These are phyloP conservation scores for Skeletonema menzelii DNA, from an alignment of 108 stramenopile species.

Conservation along the genomic window DNA sequence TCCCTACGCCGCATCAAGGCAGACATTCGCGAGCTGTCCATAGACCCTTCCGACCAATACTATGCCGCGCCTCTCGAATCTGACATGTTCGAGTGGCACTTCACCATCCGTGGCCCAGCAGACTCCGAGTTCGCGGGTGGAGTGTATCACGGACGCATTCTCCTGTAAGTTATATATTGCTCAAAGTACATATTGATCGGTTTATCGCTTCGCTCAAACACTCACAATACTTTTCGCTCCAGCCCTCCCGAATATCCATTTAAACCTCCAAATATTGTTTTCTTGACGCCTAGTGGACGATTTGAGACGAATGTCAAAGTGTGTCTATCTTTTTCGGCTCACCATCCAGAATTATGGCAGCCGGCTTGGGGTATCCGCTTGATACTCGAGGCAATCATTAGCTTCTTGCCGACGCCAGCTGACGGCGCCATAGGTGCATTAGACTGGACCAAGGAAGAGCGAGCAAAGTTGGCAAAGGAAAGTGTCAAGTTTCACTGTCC, in stretches of 20 bases:
- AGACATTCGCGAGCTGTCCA: conserved; percentile 93
- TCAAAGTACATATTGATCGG: too few species aligned
- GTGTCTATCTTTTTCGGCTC: conserved; percentile 93
- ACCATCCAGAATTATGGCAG: conserved; percentile 98
- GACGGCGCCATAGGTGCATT: conserved; percentile 97
- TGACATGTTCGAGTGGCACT: conserved; percentile 94
- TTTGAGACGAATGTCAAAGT: conserved; percentile 95
- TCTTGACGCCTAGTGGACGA: conserved; percentile 94
- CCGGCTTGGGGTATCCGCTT: conserved; percentile 93
- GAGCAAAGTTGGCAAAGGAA: conserved; percentile 69
- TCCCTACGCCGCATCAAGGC: conserved; percentile 86
- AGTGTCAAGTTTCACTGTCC: conserved; percentile 55
- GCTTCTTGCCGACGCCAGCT: conserved; percentile 93
- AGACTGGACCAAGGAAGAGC: conserved; percentile 83
- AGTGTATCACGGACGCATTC: conserved; percentile 95
- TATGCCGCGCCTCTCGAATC: conserved; percentile 88
- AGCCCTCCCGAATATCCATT: conserved; percentile 60
- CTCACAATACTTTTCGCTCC: too few species aligned
- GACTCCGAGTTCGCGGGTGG: conserved; percentile 92
- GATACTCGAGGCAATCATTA: conserved; percentile 96
- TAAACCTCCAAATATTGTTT: conserved; percentile 97
- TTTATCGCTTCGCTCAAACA: too few species aligned
- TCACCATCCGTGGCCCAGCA: conserved; percentile 94
- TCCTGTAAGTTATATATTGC: too few species aligned
- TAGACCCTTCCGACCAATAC: conserved; percentile 93